phyloP scores from a whole-genome alignment of 202 grass and related monocot genomes.

The Brachypodium distachyon region DNA sequence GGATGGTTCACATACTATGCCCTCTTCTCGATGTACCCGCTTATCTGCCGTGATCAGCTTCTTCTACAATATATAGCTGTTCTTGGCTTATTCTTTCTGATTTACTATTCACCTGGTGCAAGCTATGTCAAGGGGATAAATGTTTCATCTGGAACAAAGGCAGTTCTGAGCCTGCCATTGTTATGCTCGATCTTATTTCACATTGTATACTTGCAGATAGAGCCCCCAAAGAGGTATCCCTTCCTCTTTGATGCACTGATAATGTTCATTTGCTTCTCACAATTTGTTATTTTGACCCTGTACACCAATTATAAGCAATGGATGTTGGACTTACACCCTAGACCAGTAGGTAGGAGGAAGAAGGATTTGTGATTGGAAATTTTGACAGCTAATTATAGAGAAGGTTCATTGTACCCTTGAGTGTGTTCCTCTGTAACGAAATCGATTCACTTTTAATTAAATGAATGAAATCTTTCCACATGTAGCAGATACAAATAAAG shows the following conservation, averaged over 20 bases:
- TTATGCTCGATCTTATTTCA: slow-evolving; percentile 48
- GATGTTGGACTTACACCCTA: slow-evolving; percentile 50
- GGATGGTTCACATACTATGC: slow-evolving; percentile 76
- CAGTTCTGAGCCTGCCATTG: slow-evolving; percentile 42
- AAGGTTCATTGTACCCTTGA: background rate
- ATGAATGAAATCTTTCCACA: slow-evolving; percentile 14
- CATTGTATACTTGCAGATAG: slow-evolving; percentile 51
- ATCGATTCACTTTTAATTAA: slow-evolving; percentile 23
- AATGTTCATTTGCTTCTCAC: slow-evolving; percentile 81
- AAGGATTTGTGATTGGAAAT: slow-evolving; percentile 59
- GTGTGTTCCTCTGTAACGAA: slow-evolving; percentile 11
- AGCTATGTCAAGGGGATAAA: background rate
- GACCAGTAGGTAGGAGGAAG: slow-evolving; percentile 39
- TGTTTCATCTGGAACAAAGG: slow-evolving; percentile 27
- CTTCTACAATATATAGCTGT: slow-evolving; percentile 71
- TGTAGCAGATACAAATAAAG: background rate
- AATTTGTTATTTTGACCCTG: slow-evolving; percentile 61
- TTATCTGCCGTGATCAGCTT: slow-evolving; percentile 71
- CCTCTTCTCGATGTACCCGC: slow-evolving; percentile 80
- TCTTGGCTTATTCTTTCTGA: slow-evolving; percentile 61
- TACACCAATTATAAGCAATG: slow-evolving; percentile 88
- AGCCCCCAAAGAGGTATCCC: slow-evolving; percentile 71
- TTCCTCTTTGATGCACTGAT: slow-evolving; percentile 86
- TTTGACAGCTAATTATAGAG: slow-evolving; percentile 19
- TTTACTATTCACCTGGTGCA: slow-evolving; percentile 59